Evolutionary conservation across 345 rosid genomes (phyloP).

Genomic region (Dovyalis caffra): DNA sequence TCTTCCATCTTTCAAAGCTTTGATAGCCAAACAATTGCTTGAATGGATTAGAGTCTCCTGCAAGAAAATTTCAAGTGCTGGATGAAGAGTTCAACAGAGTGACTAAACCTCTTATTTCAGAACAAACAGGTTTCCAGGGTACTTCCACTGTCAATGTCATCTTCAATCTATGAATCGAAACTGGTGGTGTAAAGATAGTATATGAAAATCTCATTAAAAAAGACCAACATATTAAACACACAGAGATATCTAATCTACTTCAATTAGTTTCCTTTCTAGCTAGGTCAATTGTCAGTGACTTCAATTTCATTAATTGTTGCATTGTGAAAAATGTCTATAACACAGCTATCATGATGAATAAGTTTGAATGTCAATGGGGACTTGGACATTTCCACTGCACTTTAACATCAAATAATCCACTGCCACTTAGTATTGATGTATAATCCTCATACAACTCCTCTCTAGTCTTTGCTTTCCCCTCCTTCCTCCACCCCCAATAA

Average conservation of each 20-base stretch:
- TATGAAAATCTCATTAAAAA: not conserved
- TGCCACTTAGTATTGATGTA: not conserved
- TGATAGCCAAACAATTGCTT: slow-evolving; percentile 66
- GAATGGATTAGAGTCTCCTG: slow-evolving; percentile 85
- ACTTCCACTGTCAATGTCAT: not conserved
- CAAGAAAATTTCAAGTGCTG: slow-evolving; percentile 25
- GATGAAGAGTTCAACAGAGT: slow-evolving; percentile 12
- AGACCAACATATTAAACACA: not conserved
- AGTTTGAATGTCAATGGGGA: not conserved
- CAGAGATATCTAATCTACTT: not conserved
- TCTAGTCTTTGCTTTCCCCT: not conserved
- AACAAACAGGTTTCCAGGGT: not conserved
- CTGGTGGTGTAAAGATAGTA: not conserved
- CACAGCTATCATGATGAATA: not conserved
- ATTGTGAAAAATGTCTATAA: not conserved
- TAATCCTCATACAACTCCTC: not conserved
- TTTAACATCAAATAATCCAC: not conserved
- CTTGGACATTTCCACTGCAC: not conserved
- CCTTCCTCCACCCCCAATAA: too few species aligned
- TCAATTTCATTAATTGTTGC: not conserved
- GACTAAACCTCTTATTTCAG: not conserved
- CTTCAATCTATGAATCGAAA: slow-evolving; percentile 3
- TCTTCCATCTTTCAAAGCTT: slow-evolving; percentile 55
- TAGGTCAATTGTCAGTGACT: not conserved
- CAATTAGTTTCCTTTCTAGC: not conserved